Evolutionary conservation across 495 filamentous ascomycete genomes (phyloP), one percentile per base, ranked within the genome.

Genomic region (Talaromyces thailandensis): DNA sequence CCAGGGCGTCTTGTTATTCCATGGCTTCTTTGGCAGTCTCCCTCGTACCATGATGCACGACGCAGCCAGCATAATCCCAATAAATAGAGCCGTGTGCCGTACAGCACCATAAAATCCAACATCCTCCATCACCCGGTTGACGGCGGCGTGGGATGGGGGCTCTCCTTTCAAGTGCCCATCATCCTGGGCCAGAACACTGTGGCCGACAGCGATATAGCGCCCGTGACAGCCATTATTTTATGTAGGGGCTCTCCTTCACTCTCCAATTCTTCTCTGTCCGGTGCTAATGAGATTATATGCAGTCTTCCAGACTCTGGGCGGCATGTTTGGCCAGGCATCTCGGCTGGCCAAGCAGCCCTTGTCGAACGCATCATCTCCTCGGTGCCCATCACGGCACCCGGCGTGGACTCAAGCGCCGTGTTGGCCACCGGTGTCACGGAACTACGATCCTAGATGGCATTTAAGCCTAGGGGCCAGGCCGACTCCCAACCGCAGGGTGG

Each of bases 111-210:
- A 62, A 40, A 75, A 70, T 2, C 68, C 68, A 0, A 73, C 66
- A 1, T 65, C 32, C 9, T 53, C 51, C 8, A 68, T 52, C 0
- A 71, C 59, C 6, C 59, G 63, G 28, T 72, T 57, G 6, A 73
- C 26, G 32, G 74, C n/a, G n/a, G n/a, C n/a, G n/a, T n/a, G n/a
- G 67, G 48, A 71, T 56, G 1, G 76, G 74, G 58, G 1, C 4
- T 62, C 16, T 31, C 56, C 4, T 9, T 63, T 26, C 35, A 31
- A 61, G 58, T 51, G 51, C 24, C 37, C 0, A 28, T 55, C 31
- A 83, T 88, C 59, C 81, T 84, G 6, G 82, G 77, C 2, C 83
- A 88, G 67, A 84, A 83, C 1, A 84, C 85, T 0, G 74, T 88
- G 6, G 1, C 75, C 75, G 0, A 69, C 61, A 4, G 69, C 0